phyloP scores from a whole-genome alignment of 2,329 filamentous ascomycete genomes.

The Zasmidium cellare region DNA sequence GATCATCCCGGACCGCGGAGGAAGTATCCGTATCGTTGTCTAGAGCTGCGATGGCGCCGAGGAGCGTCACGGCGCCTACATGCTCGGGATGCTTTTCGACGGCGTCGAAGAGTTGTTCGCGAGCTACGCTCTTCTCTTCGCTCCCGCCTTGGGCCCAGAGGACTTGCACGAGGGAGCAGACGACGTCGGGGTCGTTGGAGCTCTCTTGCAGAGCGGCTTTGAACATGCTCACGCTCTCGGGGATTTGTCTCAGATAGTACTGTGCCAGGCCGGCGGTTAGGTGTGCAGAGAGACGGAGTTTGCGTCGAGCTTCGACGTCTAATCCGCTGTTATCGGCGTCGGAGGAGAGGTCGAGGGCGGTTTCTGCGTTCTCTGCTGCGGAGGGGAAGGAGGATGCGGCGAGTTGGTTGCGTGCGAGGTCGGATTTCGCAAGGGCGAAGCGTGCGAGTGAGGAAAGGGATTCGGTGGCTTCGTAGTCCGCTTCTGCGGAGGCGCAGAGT shows the following conservation, averaged over 20 bases:
- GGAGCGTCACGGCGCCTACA: constrained; percentile 73
- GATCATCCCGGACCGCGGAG: constrained; percentile 76
- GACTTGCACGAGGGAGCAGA: constrained; percentile 85
- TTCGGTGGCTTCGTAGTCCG: constrained; percentile 81
- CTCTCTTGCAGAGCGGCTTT: constrained; percentile 77
- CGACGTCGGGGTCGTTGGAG: constrained; percentile 73
- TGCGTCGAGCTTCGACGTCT: constrained; percentile 63
- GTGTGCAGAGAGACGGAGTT: constrained; percentile 78
- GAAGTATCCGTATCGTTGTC: constrained; percentile 77
- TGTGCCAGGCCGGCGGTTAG: constrained; percentile 81
- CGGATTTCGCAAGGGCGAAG: constrained; percentile 81
- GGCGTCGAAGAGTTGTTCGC: constrained; percentile 76
- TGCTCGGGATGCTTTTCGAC: constrained; percentile 75
- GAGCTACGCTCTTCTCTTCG: constrained; percentile 71
- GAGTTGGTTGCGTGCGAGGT: constrained; percentile 81
- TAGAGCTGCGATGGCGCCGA: constrained; percentile 80
- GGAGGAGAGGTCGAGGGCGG: constrained; percentile 73
- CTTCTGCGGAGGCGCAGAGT: constrained; percentile 71
- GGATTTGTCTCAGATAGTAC: constrained; percentile 67
- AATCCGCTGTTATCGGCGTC: constrained; percentile 67
- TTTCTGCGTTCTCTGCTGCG: constrained; percentile 78
- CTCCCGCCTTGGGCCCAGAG: constrained; percentile 86
- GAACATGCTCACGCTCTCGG: constrained; percentile 76
- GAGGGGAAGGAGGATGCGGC: constrained; percentile 64
- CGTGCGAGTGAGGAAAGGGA: constrained; percentile 69